Percentiles rank a stretch among this genome's conserved stretches.
phyloP scores from a whole-genome alignment of 2,329 filamentous ascomycete genomes.

The Chaetomiaceae sp. region DNA sequence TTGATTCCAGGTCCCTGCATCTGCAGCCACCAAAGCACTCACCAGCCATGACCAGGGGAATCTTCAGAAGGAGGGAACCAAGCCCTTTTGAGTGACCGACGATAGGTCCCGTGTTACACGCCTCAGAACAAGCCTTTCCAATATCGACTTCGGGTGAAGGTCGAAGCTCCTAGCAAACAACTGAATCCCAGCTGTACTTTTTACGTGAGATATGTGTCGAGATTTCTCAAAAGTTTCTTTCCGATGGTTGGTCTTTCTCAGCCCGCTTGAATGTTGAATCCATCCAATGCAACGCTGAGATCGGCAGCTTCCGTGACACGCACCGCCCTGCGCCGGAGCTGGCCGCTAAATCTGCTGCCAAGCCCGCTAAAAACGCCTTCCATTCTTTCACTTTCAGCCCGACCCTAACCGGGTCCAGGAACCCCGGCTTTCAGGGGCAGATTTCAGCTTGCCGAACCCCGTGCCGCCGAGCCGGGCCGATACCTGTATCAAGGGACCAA shows the following conservation, averaged over 20 bases:
- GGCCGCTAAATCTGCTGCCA: constrained; percentile 14
- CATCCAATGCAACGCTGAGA: neutral
- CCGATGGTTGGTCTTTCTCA: constrained; percentile 2
- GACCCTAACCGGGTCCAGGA: constrained; percentile 19
- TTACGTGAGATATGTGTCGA: no score
- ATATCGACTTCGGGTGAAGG: no score
- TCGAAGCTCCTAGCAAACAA: no score
- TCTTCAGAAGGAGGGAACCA: no score
- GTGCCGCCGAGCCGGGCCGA: constrained; percentile 10
- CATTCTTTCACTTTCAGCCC: constrained; percentile 21
- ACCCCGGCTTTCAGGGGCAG: constrained; percentile 7
- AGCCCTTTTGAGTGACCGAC: no score
- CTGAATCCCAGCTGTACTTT: no score
- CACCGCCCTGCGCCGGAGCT: neutral
- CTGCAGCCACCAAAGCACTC: constrained; percentile 15
- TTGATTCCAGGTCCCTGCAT: neutral
- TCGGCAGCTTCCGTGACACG: constrained; percentile 10
- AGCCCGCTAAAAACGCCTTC: constrained; percentile 16
- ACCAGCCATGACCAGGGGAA: constrained; percentile 18
- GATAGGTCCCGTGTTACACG: neutral
- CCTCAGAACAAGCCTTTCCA: neutral
- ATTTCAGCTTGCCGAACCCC: neutral
- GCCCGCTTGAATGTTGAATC: no score
- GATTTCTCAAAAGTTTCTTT: no score
- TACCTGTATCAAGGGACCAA: neutral